Percentiles rank a stretch among this genome's conserved stretches.
Conservation (phyloP, 305 asterid species). For the Plantago coronopus region DNA sequence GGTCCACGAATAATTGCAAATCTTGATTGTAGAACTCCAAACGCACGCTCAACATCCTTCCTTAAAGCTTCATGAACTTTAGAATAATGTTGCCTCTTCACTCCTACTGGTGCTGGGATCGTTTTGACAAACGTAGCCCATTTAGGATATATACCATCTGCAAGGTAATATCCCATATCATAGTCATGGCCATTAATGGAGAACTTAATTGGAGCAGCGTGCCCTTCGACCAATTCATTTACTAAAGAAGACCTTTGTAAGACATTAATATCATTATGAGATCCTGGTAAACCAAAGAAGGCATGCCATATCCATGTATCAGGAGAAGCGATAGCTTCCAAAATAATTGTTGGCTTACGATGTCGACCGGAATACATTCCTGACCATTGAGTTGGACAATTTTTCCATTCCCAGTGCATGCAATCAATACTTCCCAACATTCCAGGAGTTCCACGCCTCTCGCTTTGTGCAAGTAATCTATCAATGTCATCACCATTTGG, state of each 20-base stretch:
- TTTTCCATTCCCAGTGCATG: background rate
- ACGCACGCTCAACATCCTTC: constrained; percentile 4
- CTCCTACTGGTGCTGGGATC: background rate
- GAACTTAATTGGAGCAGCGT: background rate
- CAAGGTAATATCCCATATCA: background rate
- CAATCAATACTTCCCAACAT: background rate
- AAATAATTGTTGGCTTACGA: background rate
- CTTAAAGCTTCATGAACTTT: background rate
- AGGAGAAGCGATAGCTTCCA: background rate
- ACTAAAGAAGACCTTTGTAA: background rate
- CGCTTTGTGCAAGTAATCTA: background rate
- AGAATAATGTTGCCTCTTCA: background rate
- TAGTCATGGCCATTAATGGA: background rate
- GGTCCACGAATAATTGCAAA: background rate
- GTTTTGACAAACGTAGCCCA: background rate
- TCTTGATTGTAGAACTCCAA: background rate
- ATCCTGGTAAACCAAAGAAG: background rate
- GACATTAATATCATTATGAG: background rate
- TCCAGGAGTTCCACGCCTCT: background rate
- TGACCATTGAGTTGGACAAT: background rate
- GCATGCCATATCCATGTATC: background rate
- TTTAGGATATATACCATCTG: background rate
- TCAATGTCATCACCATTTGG: background rate
- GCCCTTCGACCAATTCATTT: background rate
- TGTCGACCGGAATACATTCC: background rate